Base-by-base conservation (phyloP, 768 basidiomycete species). In the Hebeloma cylindrosporum region DNA sequence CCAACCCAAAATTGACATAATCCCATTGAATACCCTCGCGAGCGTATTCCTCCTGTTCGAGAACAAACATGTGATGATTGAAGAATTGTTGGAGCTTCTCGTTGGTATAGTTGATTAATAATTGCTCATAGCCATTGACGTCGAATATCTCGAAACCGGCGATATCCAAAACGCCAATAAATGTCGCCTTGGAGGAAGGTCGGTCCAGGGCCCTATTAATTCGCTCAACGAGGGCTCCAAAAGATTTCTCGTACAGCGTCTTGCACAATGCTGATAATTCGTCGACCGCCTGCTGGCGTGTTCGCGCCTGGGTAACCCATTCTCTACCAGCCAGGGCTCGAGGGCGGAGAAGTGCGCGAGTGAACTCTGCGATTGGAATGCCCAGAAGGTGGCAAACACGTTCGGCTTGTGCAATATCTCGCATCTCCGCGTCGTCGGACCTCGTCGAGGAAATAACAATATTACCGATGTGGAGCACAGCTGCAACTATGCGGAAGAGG, bases 61-160 rank as follows among this genome's bases (percentile, higher is more conserved):
- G 81, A 28, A 96, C 92, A 66, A 99, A 98, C 96, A 98, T 98
- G 64, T 98, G 96, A 66, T 98, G 93, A 59, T 98, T 99, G 79
- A 93, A 93, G 66, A 91, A 92, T 65, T 97, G 95, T 63, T 97
- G 95, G 7, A 98, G 78, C 60, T 89, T 95, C 77, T 99, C 96
- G 72, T 99, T 99, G 32, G 95, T 98, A 59, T 90, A 95, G 61
- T 99, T 99, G 79, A 99, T 99, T 57, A 95, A 79, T 20, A 99
- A 79, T 64, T 99, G 96, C 59, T 99, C 96, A 64, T 97, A 99
- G 7, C 87, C 87, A 63, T 97, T 97, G 57, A 85, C 74, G 43
- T 89, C 88, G 69, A 91, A 90, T 50, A 99, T 99, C 66, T 99
- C 96, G 68, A 99, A 99, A 7, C 96, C 96, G 5, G 96, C 96